Percentiles rank a stretch among this genome's conserved stretches.
phyloP scores from a whole-genome alignment of 23 red algal species.

The Agarophyton chilense region DNA sequence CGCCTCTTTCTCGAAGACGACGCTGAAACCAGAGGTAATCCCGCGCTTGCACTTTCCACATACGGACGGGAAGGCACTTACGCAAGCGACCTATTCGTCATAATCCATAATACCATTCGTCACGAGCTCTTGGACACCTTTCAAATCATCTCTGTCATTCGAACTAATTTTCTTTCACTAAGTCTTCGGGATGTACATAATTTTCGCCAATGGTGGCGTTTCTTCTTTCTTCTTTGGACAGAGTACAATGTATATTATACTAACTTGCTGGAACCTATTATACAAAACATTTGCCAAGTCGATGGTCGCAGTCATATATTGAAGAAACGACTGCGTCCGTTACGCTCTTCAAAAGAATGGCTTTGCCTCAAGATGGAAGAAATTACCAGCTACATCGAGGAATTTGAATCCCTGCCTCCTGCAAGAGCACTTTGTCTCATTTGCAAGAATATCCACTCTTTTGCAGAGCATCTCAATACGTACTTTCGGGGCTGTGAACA shows the following conservation, averaged over 20 bases:
- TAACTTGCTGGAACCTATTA: neutral
- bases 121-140: slow-evolving; percentile 37
- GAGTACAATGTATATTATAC: slow-evolving; percentile 8
- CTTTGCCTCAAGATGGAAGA: slow-evolving; percentile 57
- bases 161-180: neutral
- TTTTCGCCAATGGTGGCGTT: slow-evolving; percentile 50
- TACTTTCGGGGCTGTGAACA: slow-evolving; percentile 33
- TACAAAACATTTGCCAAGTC: slow-evolving; percentile 37
- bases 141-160: slow-evolving; percentile 22
- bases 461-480: neutral
- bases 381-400: slow-evolving; percentile 46
- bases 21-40: neutral
- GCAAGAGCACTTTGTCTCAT: slow-evolving; percentile 34
- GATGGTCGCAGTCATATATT: slow-evolving; percentile 42
- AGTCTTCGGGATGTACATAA: slow-evolving; percentile 30
- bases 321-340: neutral
- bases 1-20: slow-evolving; percentile 37
- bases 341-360: slow-evolving; percentile 39
- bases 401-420: slow-evolving; percentile 39
- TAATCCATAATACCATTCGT: slow-evolving; percentile 52
- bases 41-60: neutral
- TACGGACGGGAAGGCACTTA: slow-evolving; percentile 15
- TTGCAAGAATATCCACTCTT: slow-evolving; percentile 56
- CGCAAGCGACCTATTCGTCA: slow-evolving; percentile 21
- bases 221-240: slow-evolving; percentile 36